phyloP scores from a whole-genome alignment of 805 yeast species.

The Pichia membranifaciens region DNA sequence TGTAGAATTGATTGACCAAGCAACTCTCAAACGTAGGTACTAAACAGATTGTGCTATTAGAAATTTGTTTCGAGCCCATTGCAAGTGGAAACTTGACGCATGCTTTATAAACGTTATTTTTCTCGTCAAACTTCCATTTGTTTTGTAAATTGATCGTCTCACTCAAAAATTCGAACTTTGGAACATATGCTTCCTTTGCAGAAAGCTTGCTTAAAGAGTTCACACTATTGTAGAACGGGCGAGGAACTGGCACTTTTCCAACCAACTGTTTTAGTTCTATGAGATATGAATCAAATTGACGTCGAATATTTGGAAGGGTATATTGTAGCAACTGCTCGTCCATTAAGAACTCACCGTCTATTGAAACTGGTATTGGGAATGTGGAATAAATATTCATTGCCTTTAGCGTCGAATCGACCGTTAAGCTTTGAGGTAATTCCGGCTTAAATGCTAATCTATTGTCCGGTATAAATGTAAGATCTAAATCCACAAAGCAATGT shows the following conservation, averaged over 20 bases:
- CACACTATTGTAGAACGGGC: neutral
- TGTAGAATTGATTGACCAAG: conserved; percentile 4
- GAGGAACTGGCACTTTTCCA: neutral
- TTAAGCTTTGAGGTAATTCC: conserved; percentile 5
- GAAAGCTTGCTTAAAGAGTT: conserved; percentile 9
- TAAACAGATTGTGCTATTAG: conserved; percentile 2
- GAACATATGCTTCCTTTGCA: conserved; percentile 5
- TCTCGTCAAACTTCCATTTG: conserved; percentile 5
- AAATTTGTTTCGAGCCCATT: neutral
- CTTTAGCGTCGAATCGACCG: conserved; percentile 2
- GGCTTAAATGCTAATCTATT: neutral
- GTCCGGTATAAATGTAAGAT: neutral
- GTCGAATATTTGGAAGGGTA: conserved; percentile 7
- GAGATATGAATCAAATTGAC: neutral
- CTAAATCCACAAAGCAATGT: conserved; percentile 7
- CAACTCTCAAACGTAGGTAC: conserved; percentile 9
- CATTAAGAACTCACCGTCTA: conserved; percentile 11
- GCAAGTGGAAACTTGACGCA: conserved; percentile 4
- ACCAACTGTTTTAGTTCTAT: conserved; percentile 1
- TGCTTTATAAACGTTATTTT: neutral
- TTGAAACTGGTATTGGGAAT: conserved; percentile 5
- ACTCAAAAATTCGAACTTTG: conserved; percentile 4
- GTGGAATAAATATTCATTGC: conserved; percentile 2
- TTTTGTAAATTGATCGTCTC: conserved; percentile 5
- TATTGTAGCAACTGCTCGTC: conserved; percentile 8